Percentiles rank a stretch among this genome's conserved stretches.
phyloP scores from a whole-genome alignment of 2,329 filamentous ascomycete genomes.

The Biscogniauxia marginata region DNA sequence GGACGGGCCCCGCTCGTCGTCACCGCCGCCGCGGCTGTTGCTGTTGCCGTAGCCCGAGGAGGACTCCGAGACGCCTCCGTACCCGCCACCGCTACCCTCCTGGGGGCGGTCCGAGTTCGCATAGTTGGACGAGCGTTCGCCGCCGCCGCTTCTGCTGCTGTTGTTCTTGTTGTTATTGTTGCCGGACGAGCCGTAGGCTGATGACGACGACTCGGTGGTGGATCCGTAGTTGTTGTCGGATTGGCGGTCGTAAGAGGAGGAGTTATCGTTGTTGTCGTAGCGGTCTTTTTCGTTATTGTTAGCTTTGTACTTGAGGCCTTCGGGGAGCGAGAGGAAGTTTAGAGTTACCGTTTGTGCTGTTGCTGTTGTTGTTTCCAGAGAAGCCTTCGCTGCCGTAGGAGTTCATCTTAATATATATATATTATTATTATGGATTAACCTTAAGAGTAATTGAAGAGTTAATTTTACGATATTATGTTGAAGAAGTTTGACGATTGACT shows the following conservation, averaged over 20 bases:
- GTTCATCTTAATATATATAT: neutral
- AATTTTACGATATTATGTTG: no score
- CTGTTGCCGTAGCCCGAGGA: constrained; percentile 1
- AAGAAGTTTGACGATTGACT: no score
- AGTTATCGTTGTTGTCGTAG: constrained; percentile 3
- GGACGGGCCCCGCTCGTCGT: neutral
- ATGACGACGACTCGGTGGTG: neutral
- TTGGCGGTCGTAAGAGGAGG: neutral
- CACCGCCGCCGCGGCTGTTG: neutral
- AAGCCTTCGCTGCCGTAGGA: neutral
- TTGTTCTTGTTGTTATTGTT: constrained; percentile 1
- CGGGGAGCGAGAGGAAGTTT: neutral
- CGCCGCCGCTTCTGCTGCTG: constrained; percentile 1
- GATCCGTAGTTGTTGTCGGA: neutral
- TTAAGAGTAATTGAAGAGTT: no score
- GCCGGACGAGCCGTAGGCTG: neutral
- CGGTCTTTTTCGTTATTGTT: no score
- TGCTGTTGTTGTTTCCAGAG: neutral
- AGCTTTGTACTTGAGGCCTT: no score
- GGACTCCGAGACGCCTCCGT: neutral
- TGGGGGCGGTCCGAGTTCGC: neutral
- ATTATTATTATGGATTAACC: no score
- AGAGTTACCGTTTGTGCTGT: neutral
- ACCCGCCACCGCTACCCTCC: no score
- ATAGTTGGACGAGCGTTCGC: neutral